A percentile compares a stretch with the other conserved stretches of the same genome.
Evolutionary conservation across 139 green algal genomes (phyloP).

Genomic region (Picochlorum sp.): DNA sequence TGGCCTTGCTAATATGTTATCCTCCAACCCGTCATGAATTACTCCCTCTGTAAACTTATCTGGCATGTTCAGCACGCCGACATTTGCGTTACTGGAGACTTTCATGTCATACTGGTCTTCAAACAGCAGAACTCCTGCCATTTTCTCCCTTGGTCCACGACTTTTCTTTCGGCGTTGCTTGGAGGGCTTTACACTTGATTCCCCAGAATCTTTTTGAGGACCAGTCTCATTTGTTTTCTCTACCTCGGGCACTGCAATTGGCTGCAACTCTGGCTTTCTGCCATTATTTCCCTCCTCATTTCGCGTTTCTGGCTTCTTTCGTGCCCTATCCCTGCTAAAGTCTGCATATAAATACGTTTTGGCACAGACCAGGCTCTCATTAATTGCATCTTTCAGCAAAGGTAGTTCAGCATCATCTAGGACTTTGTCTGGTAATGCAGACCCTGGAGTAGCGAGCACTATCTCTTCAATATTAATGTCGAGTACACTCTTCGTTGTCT

Average conservation of each 20-base stretch:
- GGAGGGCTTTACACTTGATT: no score
- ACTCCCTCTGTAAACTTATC: no score
- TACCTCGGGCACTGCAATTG: background rate
- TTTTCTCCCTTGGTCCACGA: background rate
- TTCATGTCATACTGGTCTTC: background rate
- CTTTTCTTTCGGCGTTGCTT: background rate
- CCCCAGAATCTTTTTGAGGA: no score
- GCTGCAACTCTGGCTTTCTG: background rate
- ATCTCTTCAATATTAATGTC: slow-evolving; percentile 19
- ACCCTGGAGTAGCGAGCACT: slow-evolving; percentile 36
- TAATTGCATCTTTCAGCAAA: slow-evolving; percentile 13
- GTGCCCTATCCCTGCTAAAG: slow-evolving; percentile 8
- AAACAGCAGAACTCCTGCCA: background rate
- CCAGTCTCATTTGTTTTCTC: background rate
- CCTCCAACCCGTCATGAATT: background rate
- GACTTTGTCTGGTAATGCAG: slow-evolving; percentile 9
- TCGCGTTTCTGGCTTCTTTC: background rate
- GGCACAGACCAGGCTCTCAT: slow-evolving; percentile 21
- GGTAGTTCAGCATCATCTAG: slow-evolving; percentile 28
- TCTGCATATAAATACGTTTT: slow-evolving; percentile 22
- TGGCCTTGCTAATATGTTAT: slow-evolving; percentile 1
- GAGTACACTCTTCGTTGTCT: slow-evolving; percentile 25
- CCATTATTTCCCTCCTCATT: background rate
- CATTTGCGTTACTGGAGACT: background rate
- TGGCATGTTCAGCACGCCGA: background rate